These are phyloP conservation scores for Ogataea nitratoaversa DNA, from an alignment of 805 yeast genomes.

Conservation along the genomic window DNA sequence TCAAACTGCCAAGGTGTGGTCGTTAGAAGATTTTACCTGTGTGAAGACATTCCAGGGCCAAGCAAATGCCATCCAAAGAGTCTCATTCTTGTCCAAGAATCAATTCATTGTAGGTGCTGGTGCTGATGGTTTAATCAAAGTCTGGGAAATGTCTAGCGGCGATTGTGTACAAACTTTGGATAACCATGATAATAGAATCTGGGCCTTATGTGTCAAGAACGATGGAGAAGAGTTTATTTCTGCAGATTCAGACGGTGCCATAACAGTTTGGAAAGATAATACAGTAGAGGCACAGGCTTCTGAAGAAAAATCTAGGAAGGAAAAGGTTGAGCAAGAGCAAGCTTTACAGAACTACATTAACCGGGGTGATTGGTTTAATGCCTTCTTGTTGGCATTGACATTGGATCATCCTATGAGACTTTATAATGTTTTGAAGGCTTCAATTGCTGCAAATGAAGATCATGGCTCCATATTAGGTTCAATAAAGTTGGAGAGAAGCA, in stretches of 20 bases:
- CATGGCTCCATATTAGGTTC: constrained; percentile 51
- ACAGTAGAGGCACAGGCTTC: constrained; percentile 65
- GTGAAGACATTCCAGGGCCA: constrained; percentile 88
- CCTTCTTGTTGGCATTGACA: constrained; percentile 79
- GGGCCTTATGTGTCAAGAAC: constrained; percentile 73
- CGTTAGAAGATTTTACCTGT: constrained; percentile 70
- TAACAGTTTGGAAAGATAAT: constrained; percentile 85
- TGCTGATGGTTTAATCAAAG: constrained; percentile 90
- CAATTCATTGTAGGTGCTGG: constrained; percentile 75
- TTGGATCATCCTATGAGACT: constrained; percentile 88
- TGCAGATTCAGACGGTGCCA: constrained; percentile 94
- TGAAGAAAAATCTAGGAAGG: constrained; percentile 50
- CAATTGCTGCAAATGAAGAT: constrained; percentile 49
- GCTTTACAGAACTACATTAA: constrained; percentile 69
- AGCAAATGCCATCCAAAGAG: constrained; percentile 85
- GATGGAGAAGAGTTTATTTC: constrained; percentile 70
- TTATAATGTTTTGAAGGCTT: constrained; percentile 67
- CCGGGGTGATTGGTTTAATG: constrained; percentile 79
- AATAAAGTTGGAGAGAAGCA: constrained; percentile 55
- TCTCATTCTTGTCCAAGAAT: constrained; percentile 60
- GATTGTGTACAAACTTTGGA: constrained; percentile 84
- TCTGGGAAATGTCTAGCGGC: constrained; percentile 78
- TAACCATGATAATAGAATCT: constrained; percentile 87
- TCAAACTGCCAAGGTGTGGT: constrained; percentile 87
- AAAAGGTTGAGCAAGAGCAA: constrained; percentile 83